Evolutionary conservation across 1,139 yeast genomes (phyloP), one percentile per base, ranked within the genome.

Genomic region (Nakaseomyces bracarensis): DNA sequence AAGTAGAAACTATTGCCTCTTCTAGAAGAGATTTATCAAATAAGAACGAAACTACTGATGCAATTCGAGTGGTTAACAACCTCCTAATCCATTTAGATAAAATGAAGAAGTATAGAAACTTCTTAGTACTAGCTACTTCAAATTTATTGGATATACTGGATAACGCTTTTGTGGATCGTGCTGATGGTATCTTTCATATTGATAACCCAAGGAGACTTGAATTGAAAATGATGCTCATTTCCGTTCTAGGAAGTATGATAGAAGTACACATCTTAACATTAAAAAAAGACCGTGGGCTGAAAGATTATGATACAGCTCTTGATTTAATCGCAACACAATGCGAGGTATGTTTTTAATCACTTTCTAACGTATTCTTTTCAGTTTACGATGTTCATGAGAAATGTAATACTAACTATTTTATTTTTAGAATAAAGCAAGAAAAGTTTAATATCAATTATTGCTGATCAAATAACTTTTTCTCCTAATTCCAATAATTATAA

Each of bases 1-100:
- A 68, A 43, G 61, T 67, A 10, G 71, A 68, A 49, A 61, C 70
- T 1, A 54, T 68, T 20, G 70, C 69, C 1, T 55, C 62, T 28
- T 65, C 68, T 22, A 57, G 72, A 49, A 39, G 49, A 3, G 56
- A 57, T 13, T 44, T 63, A 3, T 42, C 63, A 22, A 51, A 50
- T n/a, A 65, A 63, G 38, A 64, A 60, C 45, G 67, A 66, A 41
- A 56, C 69, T 4, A 59, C 66, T 3, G 69, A 65, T 49, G 59
- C 69, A 8, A 56, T 65, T 1, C 58, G 70, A 36, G 64, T 67
- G 0, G 70, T 67, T 3, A 67, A 67, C 39, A 65, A 69, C 1
- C 49, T 68, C 35, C 49, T 68, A 18, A 66, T 68, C 0, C 60
- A 63, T 33, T 37, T 68, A 26, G 71, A 68, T 49, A 48, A 55